These are phyloP conservation scores for Fusarium tuaranense DNA, from an alignment of 2,329 filamentous ascomycete genomes.

Conservation along the genomic window DNA sequence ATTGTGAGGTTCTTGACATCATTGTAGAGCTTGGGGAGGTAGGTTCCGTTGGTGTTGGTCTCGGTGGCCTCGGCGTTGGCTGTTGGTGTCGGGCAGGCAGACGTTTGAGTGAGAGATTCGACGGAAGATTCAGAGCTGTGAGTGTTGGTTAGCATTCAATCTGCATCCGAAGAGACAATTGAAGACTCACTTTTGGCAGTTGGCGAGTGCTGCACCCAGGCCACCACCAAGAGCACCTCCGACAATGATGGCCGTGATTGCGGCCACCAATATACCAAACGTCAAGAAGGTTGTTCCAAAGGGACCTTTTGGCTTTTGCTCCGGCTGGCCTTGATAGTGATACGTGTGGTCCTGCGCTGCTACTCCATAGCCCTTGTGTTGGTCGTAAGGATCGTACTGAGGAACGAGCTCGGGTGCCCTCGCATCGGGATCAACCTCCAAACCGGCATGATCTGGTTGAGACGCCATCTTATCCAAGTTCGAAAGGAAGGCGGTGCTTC, in stretches of 20 bases:
- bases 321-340: not conserved
- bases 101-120: not conserved
- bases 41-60: not conserved
- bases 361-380: not conserved
- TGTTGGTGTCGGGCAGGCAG: not conserved
- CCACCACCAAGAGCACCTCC: conserved; percentile 23
- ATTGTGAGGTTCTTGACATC: not conserved
- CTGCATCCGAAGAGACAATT: not conserved
- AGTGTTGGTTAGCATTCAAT: not conserved
- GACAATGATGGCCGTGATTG: conserved; percentile 1
- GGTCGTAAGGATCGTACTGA: not conserved
- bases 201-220: conserved; percentile 19
- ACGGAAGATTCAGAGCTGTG: not conserved
- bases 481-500: not conserved
- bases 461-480: not conserved
- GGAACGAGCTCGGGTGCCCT: not conserved
- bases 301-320: not conserved
- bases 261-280: conserved; percentile 5
- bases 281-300: conserved; percentile 8
- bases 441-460: not conserved
- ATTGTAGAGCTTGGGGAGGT: not conserved
- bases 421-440: not conserved
- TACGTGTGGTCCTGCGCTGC: not conserved
- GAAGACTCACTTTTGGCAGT: conserved; percentile 12
- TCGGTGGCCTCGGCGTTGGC: not conserved